Conservation (phyloP, 2,329 filamentous ascomycete genomes). For the Scedosporium boydii region DNA sequence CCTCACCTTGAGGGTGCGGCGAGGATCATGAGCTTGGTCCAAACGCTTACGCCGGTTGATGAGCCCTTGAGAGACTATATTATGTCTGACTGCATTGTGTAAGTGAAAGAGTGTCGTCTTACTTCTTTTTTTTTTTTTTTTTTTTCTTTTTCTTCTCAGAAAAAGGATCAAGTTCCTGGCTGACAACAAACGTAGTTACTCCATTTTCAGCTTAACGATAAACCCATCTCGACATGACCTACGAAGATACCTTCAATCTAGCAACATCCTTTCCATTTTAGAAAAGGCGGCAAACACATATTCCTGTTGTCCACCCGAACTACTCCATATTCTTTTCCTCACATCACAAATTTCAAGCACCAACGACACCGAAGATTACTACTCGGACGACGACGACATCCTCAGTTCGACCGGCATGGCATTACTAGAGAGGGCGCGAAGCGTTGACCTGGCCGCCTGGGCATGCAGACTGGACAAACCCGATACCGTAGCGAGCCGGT, state of each 20-base stretch:
- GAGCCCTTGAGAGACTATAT: slow-evolving; percentile 32
- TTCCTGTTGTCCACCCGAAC: slow-evolving; percentile 33
- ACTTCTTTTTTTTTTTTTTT: no score
- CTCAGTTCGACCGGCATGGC: slow-evolving; percentile 19
- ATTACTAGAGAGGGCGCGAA: slow-evolving; percentile 26
- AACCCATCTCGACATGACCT: background rate
- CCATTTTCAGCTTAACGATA: background rate
- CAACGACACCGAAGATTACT: slow-evolving; percentile 13
- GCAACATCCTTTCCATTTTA: slow-evolving; percentile 27
- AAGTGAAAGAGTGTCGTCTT: slow-evolving; percentile 10
- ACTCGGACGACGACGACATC: slow-evolving; percentile 18
- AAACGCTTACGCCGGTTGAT: slow-evolving; percentile 21
- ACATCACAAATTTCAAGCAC: slow-evolving; percentile 29
- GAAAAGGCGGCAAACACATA: slow-evolving; percentile 33
- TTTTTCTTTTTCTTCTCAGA: no score
- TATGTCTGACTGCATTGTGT: slow-evolving; percentile 38
- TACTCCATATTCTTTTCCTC: slow-evolving; percentile 32
- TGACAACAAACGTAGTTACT: background rate
- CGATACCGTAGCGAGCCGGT: slow-evolving; percentile 24
- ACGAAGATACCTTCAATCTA: slow-evolving; percentile 22
- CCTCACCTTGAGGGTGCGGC: slow-evolving; percentile 36
- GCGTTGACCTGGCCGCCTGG: slow-evolving; percentile 31
- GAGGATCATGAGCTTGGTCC: slow-evolving; percentile 30
- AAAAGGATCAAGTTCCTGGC: no score
- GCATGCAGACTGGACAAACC: slow-evolving; percentile 24